Conservation (phyloP, 345 rosid genomes). For the Hibiscus trionum region DNA sequence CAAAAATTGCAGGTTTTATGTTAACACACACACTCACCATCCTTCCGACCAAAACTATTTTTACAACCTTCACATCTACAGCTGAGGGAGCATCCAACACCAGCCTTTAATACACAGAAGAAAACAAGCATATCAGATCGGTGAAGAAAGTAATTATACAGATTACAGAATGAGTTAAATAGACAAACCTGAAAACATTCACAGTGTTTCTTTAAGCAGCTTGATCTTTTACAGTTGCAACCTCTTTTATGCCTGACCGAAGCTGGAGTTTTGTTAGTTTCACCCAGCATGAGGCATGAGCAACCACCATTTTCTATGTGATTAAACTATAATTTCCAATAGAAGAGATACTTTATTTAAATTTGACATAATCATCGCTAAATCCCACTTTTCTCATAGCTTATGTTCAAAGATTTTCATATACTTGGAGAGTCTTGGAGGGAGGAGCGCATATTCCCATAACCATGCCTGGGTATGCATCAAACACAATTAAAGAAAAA, state of each 20-base stretch:
- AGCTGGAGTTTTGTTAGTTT: slow-evolving; percentile 52
- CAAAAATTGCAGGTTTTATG: background rate
- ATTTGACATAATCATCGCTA: slow-evolving; percentile 8
- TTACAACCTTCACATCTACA: slow-evolving; percentile 65
- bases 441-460: background rate
- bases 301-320: slow-evolving; percentile 11
- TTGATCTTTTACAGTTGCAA: slow-evolving; percentile 75
- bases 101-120: slow-evolving; percentile 32
- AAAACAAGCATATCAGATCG: slow-evolving; percentile 15
- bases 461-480: background rate
- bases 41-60: slow-evolving; percentile 38
- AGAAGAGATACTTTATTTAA: background rate
- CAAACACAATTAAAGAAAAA: background rate
- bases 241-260: slow-evolving; percentile 78
- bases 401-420: background rate
- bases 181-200: slow-evolving; percentile 65
- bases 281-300: slow-evolving; percentile 43
- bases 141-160: background rate
- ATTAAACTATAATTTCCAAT: background rate
- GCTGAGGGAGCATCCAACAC: slow-evolving; percentile 59
- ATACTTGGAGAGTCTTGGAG: background rate
- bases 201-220: slow-evolving; percentile 69
- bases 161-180: background rate
- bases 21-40: slow-evolving; percentile 27
- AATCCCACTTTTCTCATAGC: slow-evolving; percentile 2